Conservation (phyloP, 1,284 basidiomycete genomes). For the Ceraceosorus guamensis region DNA sequence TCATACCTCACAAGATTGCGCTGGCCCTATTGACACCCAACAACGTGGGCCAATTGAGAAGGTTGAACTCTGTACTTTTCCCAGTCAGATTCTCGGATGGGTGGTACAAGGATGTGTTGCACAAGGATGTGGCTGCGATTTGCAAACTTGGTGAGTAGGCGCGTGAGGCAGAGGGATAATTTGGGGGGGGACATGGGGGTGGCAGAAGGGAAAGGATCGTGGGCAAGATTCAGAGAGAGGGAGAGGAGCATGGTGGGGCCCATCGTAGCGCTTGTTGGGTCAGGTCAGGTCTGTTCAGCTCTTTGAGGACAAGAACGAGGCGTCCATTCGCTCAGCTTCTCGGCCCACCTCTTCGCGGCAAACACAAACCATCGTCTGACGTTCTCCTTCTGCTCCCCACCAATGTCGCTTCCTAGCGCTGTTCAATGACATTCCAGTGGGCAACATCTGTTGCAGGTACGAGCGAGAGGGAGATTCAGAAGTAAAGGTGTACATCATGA, state of each 20-base stretch:
- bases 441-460: conserved; percentile 46
- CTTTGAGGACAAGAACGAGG: too few species aligned
- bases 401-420: conserved; percentile 23
- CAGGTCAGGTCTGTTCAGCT: too few species aligned
- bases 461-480: conserved; percentile 29
- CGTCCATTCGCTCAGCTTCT: too few species aligned
- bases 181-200: background rate
- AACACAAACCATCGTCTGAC: too few species aligned
- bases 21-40: conserved; percentile 41
- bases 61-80: conserved; percentile 43
- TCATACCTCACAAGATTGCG: conserved; percentile 16
- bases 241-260: too few species aligned
- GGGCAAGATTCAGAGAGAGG: background rate
- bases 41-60: conserved; percentile 45
- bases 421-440: conserved; percentile 51
- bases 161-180: background rate
- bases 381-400: conserved; percentile 1
- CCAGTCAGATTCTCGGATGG: conserved; percentile 41
- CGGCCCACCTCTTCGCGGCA: background rate
- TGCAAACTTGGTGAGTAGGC: conserved; percentile 35
- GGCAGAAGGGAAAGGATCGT: background rate
- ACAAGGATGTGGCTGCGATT: conserved; percentile 26
- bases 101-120: conserved; percentile 41
- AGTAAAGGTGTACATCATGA: conserved; percentile 50
- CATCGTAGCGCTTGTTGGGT: too few species aligned